Base-by-base conservation (phyloP, 805 yeast species). In the Saccharomycopsis capsularis region DNA sequence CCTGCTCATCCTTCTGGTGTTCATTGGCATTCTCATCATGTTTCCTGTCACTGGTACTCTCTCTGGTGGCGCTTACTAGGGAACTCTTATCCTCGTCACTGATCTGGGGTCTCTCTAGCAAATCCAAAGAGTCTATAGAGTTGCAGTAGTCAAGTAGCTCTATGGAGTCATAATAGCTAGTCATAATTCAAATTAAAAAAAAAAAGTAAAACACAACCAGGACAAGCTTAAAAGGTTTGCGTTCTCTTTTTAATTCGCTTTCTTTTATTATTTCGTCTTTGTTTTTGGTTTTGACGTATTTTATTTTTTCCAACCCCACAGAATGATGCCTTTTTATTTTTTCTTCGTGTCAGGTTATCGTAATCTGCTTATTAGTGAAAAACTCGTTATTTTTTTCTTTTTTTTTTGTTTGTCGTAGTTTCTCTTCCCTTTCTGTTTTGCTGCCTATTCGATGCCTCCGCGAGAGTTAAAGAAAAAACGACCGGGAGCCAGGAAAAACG, bases 71-170 rank as follows among this genome's bases (percentile, higher is more conserved):
- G 13, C 21, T n/a, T 30, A 19, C 32, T 27, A 29, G 7, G 15
- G n/a, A n/a, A n/a, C n/a, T n/a, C n/a, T n/a, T n/a, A n/a, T n/a
- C n/a, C n/a, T n/a, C n/a, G n/a, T n/a, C n/a, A n/a, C n/a, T n/a
- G n/a, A n/a, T n/a, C 29, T 6, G 19, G 24, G 24, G n/a, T 15
- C 32, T 27, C 15, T 46, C 35, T 18, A 48, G 13, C 22, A 52
- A 27, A 16, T 49, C 55, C 30, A 40, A 46, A 29, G 44, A 42
- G 30, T 50, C 55, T 11, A 52, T 40, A 15, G 49, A 27, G 27
- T 52, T 39, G 44, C 55, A 52, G n/a, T 49, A 40, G n/a, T 39
- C 32, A 18, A 52, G 38, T 24, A 52, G 32, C 24, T 46, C 53
- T 15, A 52, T 23, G 13, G 49, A 40, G 13, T 44, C 44, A 39